Percentiles rank a stretch among this genome's conserved stretches.
Conservation (phyloP, 2,329 filamentous ascomycete species). For the Diaporthe sp. region DNA sequence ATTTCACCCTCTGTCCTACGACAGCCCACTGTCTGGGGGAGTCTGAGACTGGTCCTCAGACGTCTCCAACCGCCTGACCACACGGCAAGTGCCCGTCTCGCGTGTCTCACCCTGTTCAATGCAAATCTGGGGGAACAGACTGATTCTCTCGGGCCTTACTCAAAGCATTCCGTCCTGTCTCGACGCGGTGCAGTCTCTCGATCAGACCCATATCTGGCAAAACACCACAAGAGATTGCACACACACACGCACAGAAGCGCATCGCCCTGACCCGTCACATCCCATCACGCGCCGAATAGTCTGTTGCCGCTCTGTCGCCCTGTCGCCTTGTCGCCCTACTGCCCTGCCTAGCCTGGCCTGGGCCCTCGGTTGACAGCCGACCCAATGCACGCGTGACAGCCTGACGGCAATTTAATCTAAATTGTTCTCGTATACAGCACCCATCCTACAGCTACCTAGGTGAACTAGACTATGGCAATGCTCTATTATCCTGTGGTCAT, state of each 20-base stretch:
- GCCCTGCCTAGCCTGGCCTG: background rate
- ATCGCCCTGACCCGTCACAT: background rate
- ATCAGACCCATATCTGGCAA: constrained; percentile 16
- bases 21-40: constrained; percentile 3
- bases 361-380: constrained; percentile 30
- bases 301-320: background rate
- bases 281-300: background rate
- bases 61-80: constrained; percentile 10
- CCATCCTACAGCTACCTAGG: constrained; percentile 5
- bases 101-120: constrained; percentile 12
- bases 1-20: constrained; percentile 6
- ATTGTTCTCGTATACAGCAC: constrained; percentile 19
- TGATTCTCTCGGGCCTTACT: background rate
- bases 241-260: background rate
- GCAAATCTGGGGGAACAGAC: constrained; percentile 22
- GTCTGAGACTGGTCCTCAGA: constrained; percentile 10
- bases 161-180: constrained; percentile 11
- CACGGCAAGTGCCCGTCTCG: constrained; percentile 26
- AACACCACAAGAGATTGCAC: constrained; percentile 8
- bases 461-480: background rate
- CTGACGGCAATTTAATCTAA: constrained; percentile 19
- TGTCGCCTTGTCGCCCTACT: background rate
- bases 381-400: constrained; percentile 31
- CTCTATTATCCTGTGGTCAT: background rate
- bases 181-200: background rate